phyloP scores from a whole-genome alignment of 2,329 filamentous ascomycete species.

The Ophiostoma triangulosporum region DNA sequence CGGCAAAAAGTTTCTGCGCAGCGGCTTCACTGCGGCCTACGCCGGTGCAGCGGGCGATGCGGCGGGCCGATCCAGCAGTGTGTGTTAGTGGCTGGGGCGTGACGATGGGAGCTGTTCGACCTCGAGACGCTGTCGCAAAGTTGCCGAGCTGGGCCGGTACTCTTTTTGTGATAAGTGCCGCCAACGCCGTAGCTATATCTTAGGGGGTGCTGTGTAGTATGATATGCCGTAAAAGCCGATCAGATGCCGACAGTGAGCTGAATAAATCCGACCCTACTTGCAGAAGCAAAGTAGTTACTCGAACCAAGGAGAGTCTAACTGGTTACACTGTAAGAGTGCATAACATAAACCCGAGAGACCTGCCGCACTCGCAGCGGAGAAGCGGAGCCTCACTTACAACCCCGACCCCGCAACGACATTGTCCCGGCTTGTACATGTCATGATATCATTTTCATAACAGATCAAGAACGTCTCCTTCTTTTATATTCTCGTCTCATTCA shows the following conservation, averaged over 20 bases:
- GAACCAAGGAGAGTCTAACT: too few relatives aligned
- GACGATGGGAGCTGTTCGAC: conserved; percentile 36
- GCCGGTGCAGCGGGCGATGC: conserved; percentile 27
- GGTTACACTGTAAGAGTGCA: too few relatives aligned
- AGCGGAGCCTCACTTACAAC: not conserved
- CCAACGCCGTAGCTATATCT: too few relatives aligned
- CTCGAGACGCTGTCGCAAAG: conserved; percentile 25
- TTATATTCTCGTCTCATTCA: not conserved
- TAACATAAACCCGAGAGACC: too few relatives aligned
- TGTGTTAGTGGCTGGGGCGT: conserved; percentile 35
- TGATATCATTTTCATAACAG: too few relatives aligned
- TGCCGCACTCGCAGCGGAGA: not conserved
- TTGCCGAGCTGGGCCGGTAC: conserved; percentile 22
- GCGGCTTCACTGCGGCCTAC: conserved; percentile 22
- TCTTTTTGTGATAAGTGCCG: conserved; percentile 31
- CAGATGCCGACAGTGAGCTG: too few relatives aligned
- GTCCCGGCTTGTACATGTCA: not conserved
- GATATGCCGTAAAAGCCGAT: too few relatives aligned
- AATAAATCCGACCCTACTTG: too few relatives aligned
- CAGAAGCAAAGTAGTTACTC: too few relatives aligned
- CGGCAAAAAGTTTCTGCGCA: conserved; percentile 27
- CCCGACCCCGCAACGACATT: not conserved
- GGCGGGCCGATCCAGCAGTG: conserved; percentile 23
- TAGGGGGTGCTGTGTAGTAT: too few relatives aligned
- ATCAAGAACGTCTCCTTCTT: not conserved